Conservation (phyloP, 2,329 filamentous ascomycete species). For the Mollisia scopiformis region DNA sequence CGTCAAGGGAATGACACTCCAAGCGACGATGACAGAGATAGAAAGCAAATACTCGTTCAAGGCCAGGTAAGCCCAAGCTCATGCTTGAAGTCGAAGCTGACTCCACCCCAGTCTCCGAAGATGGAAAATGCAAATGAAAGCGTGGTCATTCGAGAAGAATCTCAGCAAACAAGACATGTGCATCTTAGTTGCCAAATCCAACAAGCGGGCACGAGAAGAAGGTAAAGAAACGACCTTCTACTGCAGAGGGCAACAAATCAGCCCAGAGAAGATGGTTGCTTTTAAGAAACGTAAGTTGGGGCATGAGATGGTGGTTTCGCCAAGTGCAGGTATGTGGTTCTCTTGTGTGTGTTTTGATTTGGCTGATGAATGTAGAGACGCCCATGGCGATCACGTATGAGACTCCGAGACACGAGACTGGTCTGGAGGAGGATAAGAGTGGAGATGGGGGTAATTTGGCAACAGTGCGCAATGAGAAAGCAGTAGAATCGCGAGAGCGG, state of each 20-base stretch:
- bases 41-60: neutral
- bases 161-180: neutral
- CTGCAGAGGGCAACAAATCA: neutral
- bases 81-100: neutral
- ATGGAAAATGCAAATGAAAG: slow-evolving; percentile 4
- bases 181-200: neutral
- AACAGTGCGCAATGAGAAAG: too few relatives aligned
- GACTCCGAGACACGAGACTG: neutral
- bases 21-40: neutral
- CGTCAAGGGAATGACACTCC: neutral
- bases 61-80: neutral
- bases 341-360: neutral
- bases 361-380: neutral
- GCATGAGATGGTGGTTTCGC: neutral
- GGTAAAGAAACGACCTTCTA: slow-evolving; percentile 4
- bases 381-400: neutral
- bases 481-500: too few relatives aligned
- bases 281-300: slow-evolving; percentile 4
- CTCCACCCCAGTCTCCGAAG: neutral
- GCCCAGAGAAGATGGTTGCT: neutral
- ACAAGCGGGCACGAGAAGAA: neutral
- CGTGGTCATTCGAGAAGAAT: slow-evolving; percentile 5
- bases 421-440: neutral
- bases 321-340: neutral
- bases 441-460: neutral